Evolutionary conservation across 2,329 filamentous ascomycete genomes (phyloP), one percentile per base, ranked within the genome.

Genomic region (Neoscytalidium dimidiatum): DNA sequence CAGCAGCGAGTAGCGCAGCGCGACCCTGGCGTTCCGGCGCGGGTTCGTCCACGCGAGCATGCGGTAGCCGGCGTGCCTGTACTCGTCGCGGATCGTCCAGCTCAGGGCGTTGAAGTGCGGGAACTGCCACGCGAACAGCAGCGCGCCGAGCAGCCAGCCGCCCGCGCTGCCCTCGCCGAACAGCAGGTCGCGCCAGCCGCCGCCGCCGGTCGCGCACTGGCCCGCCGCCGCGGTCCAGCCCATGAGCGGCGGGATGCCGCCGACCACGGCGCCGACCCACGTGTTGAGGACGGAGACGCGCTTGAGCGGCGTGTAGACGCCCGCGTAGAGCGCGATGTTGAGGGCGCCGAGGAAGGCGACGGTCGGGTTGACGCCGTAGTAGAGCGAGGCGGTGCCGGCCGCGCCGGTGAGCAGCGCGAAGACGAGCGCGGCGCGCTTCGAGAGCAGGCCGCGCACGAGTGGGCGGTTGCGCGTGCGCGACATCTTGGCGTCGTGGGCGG

Each of bases 101-200:
- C 91, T 94, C 23, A 99, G 84, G 0, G 94, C 90, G 85, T 97
- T 98, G 82, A 99, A 99, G 79, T 99, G 95, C 3, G 95, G 93
- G 74, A 99, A 98, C 75, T 99, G 94, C 95, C 95, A 99, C 13
- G 93, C 90, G 70, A 97, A 96, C 4, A 99, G 82, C 6, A 98
- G 80, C 0, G 85, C 88, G 0, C 92, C 94, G 14, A 97, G 82
- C 0, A 98, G 81, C 95, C 95, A 99, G 3, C 94, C 95, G 4
- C 95, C 95, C 11, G 88, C 80, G 28, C 83, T 85, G 76, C 87
- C 72, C 75, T 89, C 75, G 72, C 91, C 89, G 64, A 96, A 86
- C 0, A 96, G 82, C 43, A 96, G 84, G 73, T 95, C 92, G 56
- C 85, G 84, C 89, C 91, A 95, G 11, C 87, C 89, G 3, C 75